A percentile compares a stretch with the other conserved stretches of the same genome.
phyloP scores from a whole-genome alignment of 164 flowering plant species.

The Tetracentron sinense region DNA sequence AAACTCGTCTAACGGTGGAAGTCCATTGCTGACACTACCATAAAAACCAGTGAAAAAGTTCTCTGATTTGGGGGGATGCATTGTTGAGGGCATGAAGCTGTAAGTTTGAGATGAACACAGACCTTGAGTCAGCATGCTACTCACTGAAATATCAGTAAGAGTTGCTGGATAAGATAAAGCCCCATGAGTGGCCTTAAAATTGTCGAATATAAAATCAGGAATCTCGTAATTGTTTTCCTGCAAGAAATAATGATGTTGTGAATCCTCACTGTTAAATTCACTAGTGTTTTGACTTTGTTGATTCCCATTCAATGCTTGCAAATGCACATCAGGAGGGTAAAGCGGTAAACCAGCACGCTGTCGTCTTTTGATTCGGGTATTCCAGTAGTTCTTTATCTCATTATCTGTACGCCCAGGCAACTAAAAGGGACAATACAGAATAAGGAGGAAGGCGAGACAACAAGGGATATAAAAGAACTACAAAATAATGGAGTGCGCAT shows the following conservation, averaged over 20 bases:
- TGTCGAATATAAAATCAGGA: conserved; percentile 53
- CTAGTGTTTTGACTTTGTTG: conserved; percentile 31
- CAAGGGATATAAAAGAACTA: no score
- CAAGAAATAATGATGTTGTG: conserved; percentile 36
- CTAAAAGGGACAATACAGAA: conserved; percentile 33
- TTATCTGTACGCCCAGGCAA: conserved; percentile 98
- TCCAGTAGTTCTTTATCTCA: conserved; percentile 98
- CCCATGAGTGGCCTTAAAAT: conserved; percentile 40
- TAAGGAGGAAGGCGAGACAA: not conserved
- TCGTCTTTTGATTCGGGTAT: conserved; percentile 82
- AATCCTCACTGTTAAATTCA: conserved; percentile 28
- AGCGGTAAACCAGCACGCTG: conserved; percentile 92
- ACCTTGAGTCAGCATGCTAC: conserved; percentile 38
- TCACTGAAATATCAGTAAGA: conserved; percentile 39
- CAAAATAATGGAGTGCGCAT: not conserved
- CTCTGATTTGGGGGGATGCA: conserved; percentile 41
- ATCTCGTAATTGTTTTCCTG: conserved; percentile 41
- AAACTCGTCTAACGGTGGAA: conserved; percentile 35
- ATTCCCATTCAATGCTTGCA: conserved; percentile 44
- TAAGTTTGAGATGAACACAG: conserved; percentile 41
- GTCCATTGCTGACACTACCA: conserved; percentile 25
- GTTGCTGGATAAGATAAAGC: conserved; percentile 38
- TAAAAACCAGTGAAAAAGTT: conserved; percentile 28
- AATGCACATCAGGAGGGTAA: conserved; percentile 70
- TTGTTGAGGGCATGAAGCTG: conserved; percentile 28